Evolutionary conservation across 495 filamentous ascomycete species (phyloP).

Genomic region (Rhypophila decipiens): DNA sequence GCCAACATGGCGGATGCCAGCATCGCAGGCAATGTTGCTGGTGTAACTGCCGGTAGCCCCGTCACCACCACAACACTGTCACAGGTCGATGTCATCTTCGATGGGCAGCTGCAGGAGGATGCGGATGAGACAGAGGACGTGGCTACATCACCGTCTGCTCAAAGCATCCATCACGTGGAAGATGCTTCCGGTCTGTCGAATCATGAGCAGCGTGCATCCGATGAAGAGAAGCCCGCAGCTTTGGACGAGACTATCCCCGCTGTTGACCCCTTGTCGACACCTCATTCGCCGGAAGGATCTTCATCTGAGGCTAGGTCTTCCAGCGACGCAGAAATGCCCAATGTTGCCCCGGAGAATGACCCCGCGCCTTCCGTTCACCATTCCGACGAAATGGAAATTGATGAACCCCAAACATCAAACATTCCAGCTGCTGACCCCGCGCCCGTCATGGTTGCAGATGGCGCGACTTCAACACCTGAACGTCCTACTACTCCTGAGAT

Average conservation of each 20-base stretch:
- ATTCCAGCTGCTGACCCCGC: background rate
- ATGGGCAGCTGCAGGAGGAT: no score
- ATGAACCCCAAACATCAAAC: background rate
- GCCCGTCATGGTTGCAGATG: background rate
- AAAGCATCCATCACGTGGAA: no score
- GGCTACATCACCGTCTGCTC: no score
- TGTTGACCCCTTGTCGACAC: constrained; percentile 8
- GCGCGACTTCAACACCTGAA: background rate
- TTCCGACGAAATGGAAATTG: background rate
- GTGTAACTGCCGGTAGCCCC: no score
- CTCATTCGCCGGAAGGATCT: constrained; percentile 15
- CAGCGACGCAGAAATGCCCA: background rate
- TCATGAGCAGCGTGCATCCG: background rate
- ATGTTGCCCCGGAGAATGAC: constrained; percentile 4
- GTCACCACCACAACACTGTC: no score
- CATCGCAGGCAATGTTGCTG: no score
- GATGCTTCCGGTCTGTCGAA: background rate
- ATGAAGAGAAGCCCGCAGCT: no score
- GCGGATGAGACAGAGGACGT: no score
- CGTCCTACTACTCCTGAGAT: background rate
- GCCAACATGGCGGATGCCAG: no score
- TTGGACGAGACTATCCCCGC: constrained; percentile 16
- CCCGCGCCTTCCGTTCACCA: background rate
- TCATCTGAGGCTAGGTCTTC: background rate
- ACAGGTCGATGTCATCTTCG: no score